A percentile compares a stretch with the other conserved stretches of the same genome.
Evolutionary conservation across 1,139 yeast genomes (phyloP).

Genomic region (Pneumocystis jirovecii): DNA sequence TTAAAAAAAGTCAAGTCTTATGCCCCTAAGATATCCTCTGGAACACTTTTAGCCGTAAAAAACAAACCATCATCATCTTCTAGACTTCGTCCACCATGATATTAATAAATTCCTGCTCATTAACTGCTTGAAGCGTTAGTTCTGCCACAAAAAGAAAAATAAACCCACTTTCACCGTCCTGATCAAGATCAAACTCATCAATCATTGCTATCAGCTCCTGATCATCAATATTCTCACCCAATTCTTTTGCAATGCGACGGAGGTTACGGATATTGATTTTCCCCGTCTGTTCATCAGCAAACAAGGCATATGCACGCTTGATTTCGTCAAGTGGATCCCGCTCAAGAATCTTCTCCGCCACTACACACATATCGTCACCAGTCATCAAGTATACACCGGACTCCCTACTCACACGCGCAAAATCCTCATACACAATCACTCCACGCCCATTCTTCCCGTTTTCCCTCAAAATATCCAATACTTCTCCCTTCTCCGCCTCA

Average conservation of each 20-base stretch:
- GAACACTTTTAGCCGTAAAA: not conserved
- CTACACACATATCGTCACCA: constrained; percentile 19
- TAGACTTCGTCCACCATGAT: constrained; percentile 26
- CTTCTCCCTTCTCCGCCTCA: constrained; percentile 66
- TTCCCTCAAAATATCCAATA: constrained; percentile 64
- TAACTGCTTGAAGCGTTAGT: constrained; percentile 24
- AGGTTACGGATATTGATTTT: constrained; percentile 69
- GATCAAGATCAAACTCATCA: constrained; percentile 92
- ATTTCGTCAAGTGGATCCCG: constrained; percentile 92
- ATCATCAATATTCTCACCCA: constrained; percentile 84
- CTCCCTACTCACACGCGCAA: constrained; percentile 47
- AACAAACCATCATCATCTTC: not conserved
- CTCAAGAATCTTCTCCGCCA: constrained; percentile 61
- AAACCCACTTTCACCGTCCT: constrained; percentile 64
- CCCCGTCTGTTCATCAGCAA: constrained; percentile 82
- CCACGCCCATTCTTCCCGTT: constrained; percentile 65
- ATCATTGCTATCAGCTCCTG: constrained; percentile 94
- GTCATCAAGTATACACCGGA: constrained; percentile 20
- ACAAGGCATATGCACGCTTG: constrained; percentile 72
- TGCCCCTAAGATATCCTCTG: not conserved
- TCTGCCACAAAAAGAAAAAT: not conserved
- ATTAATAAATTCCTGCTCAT: constrained; percentile 82
- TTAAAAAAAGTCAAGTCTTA: not conserved
- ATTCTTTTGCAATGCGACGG: constrained; percentile 77
- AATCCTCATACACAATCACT: constrained; percentile 65